phyloP scores from a whole-genome alignment of 106 monocot species.

The Platanthera zijinensis region DNA sequence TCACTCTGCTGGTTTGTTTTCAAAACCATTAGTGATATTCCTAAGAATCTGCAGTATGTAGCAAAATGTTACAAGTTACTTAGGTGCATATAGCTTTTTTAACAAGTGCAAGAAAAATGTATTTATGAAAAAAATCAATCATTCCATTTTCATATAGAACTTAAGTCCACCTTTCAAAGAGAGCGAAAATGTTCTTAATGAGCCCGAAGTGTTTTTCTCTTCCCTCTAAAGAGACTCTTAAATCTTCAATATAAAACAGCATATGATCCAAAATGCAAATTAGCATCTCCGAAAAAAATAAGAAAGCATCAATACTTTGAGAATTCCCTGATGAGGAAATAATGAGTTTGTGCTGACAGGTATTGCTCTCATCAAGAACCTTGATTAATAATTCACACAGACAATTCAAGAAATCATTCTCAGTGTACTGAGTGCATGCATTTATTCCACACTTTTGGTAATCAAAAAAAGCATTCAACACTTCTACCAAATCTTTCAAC shows the following conservation, averaged over 20 bases:
- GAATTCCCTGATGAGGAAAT: conserved; percentile 8
- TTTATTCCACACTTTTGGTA: conserved; percentile 2
- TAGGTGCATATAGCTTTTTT: neutral
- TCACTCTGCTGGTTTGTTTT: conserved; percentile 19
- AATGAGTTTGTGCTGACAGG: neutral
- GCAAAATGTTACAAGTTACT: neutral
- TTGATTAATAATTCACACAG: conserved; percentile 20
- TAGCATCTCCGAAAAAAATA: conserved; percentile 26
- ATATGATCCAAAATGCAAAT: conserved; percentile 22
- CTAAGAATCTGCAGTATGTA: conserved; percentile 29
- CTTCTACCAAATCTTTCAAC: conserved; percentile 18
- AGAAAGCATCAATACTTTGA: conserved; percentile 18
- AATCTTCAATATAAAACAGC: conserved; percentile 6
- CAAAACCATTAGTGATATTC: conserved; percentile 13
- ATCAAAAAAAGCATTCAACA: conserved; percentile 26
- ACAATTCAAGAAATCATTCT: conserved; percentile 15
- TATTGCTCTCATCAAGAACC: conserved; percentile 23
- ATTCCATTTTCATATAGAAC: neutral
- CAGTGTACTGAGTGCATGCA: neutral
- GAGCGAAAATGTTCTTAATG: conserved; percentile 19
- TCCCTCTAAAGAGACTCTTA: neutral
- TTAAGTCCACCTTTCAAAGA: conserved; percentile 34
- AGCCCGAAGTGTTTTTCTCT: conserved; percentile 9
- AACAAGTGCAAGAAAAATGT: neutral
- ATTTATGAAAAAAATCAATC: neutral